Percentiles rank a stretch among this genome's conserved stretches.
These are phyloP conservation scores for Colletotrichum sp. DNA, from an alignment of 2,329 filamentous ascomycete genomes.

Conservation along the genomic window DNA sequence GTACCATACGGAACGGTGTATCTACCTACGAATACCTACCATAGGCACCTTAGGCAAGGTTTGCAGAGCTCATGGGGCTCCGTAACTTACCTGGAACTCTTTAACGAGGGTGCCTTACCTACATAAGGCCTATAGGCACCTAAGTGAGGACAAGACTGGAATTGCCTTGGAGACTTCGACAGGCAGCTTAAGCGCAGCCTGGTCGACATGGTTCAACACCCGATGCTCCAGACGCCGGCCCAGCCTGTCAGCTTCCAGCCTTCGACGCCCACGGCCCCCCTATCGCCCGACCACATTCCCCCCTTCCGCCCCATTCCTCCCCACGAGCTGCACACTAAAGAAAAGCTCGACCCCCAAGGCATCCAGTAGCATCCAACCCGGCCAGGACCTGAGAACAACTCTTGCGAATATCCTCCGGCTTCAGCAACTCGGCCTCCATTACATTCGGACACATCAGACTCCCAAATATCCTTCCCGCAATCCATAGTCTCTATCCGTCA, in stretches of 20 bases:
- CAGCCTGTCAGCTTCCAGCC: conserved; percentile 14
- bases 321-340: conserved; percentile 23
- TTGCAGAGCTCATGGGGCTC: not conserved
- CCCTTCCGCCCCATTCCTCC: conserved; percentile 17
- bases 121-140: not conserved
- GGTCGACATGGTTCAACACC: not conserved
- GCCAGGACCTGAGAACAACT: conserved; percentile 16
- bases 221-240: not conserved
- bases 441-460: not conserved
- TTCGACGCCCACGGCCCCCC: conserved; percentile 8
- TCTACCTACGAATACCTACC: not conserved
- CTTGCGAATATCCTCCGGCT: conserved; percentile 6
- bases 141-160: not conserved
- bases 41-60: not conserved
- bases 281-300: conserved; percentile 14
- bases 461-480: not conserved
- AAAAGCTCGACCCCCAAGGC: conserved; percentile 22
- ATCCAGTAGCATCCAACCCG: conserved; percentile 1
- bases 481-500: not conserved
- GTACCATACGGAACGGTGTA: not conserved
- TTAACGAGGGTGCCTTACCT: not conserved
- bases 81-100: not conserved
- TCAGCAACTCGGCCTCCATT: not conserved
- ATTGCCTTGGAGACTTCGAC: not conserved
- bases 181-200: not conserved